phyloP scores from a whole-genome alignment of 495 filamentous ascomycete genomes.

The Penicillium riverlandense region DNA sequence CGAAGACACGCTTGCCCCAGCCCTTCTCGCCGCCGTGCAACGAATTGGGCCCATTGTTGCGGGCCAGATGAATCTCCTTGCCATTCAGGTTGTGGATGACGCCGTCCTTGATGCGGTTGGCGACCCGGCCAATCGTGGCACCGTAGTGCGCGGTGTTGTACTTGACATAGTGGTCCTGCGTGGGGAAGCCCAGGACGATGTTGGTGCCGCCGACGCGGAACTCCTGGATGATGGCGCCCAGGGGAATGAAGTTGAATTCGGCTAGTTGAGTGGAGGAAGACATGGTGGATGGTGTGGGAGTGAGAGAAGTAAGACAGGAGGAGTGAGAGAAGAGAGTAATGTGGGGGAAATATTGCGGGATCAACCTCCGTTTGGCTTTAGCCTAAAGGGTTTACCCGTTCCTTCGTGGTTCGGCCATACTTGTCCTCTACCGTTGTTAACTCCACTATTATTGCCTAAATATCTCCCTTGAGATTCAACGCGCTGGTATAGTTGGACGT shows the following conservation, averaged over 20 bases:
- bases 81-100: conserved; percentile 67
- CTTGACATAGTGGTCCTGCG: conserved; percentile 59
- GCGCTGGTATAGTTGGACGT: no score
- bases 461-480: no score
- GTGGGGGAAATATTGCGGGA: background rate
- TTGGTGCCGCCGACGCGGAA: conserved; percentile 69
- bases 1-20: conserved; percentile 80
- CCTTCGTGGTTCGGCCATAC: no score
- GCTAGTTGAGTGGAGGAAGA: conserved; percentile 18
- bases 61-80: conserved; percentile 55
- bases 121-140: conserved; percentile 86
- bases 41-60: conserved; percentile 72
- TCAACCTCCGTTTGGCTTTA: no score
- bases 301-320: background rate
- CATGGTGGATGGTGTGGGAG: conserved; percentile 6
- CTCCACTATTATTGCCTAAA: no score
- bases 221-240: conserved; percentile 83
- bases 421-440: no score
- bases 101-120: conserved; percentile 76
- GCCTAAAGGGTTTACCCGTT: no score
- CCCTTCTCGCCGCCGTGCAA: conserved; percentile 76
- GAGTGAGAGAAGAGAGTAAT: background rate
- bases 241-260: conserved; percentile 62
- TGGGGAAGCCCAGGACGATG: conserved; percentile 81
- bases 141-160: conserved; percentile 79